These are phyloP conservation scores for Mucuna pruriens DNA, from an alignment of 306 rosid species.

Conservation along the genomic window DNA sequence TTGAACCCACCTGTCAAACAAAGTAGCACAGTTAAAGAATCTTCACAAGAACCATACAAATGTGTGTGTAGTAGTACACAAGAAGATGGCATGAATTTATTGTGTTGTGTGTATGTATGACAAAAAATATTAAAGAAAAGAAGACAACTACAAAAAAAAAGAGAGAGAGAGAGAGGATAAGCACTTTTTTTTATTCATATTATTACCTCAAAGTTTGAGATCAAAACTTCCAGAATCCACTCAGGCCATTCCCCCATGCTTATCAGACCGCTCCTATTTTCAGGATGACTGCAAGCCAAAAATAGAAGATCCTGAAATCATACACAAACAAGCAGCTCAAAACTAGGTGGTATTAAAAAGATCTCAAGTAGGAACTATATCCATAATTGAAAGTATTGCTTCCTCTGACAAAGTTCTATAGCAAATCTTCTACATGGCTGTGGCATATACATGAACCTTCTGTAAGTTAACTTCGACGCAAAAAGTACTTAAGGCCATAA, in stretches of 20 bases:
- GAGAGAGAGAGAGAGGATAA: not conserved
- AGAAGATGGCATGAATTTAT: slow-evolving; percentile 20
- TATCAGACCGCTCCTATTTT: slow-evolving; percentile 80
- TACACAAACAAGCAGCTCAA: slow-evolving; percentile 62
- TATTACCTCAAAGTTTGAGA: slow-evolving; percentile 84
- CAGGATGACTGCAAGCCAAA: slow-evolving; percentile 99
- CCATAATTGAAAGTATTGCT: slow-evolving; percentile 17
- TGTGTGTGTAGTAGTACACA: not conserved
- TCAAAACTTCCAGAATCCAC: slow-evolving; percentile 93
- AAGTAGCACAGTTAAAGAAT: slow-evolving; percentile 29
- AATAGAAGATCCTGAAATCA: slow-evolving; percentile 99
- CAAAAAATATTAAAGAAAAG: not conserved
- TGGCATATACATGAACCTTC: slow-evolving; percentile 30
- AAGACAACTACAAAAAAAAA: not conserved
- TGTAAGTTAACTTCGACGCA: not conserved
- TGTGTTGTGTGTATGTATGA: not conserved
- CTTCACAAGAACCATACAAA: slow-evolving; percentile 21
- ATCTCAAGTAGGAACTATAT: slow-evolving; percentile 30
- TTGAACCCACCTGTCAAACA: slow-evolving; percentile 65
- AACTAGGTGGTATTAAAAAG: slow-evolving; percentile 41
- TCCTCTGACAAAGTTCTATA: slow-evolving; percentile 18
- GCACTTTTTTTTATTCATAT: not conserved
- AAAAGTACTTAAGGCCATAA: slow-evolving; percentile 7
- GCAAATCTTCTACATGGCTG: slow-evolving; percentile 7
- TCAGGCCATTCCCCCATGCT: slow-evolving; percentile 99